Percentiles rank a stretch among this genome's conserved stretches.
Conservation (phyloP, 345 rosid genomes). For the Durio zibethinus region DNA sequence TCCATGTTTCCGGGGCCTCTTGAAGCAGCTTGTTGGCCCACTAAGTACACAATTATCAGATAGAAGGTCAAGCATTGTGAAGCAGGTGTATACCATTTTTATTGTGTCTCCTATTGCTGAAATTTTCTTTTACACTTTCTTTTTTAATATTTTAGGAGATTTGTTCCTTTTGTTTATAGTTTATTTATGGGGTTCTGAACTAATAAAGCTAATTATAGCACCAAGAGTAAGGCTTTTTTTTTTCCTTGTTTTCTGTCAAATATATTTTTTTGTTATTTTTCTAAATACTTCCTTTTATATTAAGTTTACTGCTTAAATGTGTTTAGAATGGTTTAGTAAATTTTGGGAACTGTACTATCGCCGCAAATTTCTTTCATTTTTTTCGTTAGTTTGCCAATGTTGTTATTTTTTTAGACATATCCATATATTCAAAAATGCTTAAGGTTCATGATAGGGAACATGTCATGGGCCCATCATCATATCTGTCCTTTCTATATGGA, state of each 20-base stretch:
- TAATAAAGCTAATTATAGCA: not conserved
- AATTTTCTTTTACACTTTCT: not conserved
- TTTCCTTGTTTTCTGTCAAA: not conserved
- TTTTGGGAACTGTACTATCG: not conserved
- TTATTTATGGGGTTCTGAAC: not conserved
- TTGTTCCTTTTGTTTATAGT: not conserved
- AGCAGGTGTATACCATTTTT: constrained; percentile 58
- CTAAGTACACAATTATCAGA: constrained; percentile 82
- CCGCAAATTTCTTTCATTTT: not conserved
- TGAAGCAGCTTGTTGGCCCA: constrained; percentile 93
- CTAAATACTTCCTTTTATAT: not conserved
- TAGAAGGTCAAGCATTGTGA: constrained; percentile 92
- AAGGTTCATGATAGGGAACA: not conserved
- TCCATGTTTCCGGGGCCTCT: constrained; percentile 78
- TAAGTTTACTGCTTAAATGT: not conserved
- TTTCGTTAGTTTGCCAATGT: not conserved
- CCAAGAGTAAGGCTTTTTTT: not conserved
- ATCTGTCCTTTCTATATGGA: not conserved
- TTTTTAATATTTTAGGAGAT: not conserved
- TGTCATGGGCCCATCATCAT: not conserved
- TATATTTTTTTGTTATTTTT: not conserved
- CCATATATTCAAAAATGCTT: not conserved
- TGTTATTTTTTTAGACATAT: not conserved
- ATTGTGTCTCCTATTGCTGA: not conserved
- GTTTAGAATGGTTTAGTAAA: not conserved